Base-by-base conservation (phyloP, 1,139 yeast genomes). In the Yamadazyma triangularis region DNA sequence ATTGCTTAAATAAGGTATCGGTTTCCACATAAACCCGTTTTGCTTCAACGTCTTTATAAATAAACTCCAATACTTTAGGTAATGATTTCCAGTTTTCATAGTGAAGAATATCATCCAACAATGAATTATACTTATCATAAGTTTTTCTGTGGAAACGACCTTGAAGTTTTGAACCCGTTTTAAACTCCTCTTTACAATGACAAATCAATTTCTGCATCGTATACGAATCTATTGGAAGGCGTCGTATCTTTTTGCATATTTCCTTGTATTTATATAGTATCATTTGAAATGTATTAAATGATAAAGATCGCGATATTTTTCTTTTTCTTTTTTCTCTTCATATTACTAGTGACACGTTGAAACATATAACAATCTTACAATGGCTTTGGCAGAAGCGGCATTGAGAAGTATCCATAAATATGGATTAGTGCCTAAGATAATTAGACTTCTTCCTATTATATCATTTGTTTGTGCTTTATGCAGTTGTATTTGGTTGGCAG, bases 401-500 rank as follows among this genome's bases (percentile, higher is more conserved):
- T 67, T 76, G 32, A 60, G 81, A 35, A 60, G 62, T 31, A 58
- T 80, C 21, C 69, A 77, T 39, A 75, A 73, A 44, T 59, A 70
- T 33, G 86, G 85, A 7, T 51, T 80, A 18, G 52, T 80, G 19
- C 81, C 84, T 34, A 75, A 71, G 49, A 44, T 78, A n/a, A 60
- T 79, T 23, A 58, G 58, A 36, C 50, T 60, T 8, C 59, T 89
- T 30, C 94, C 95, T 3, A 44, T 61, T 26, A 37, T 87, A 1
- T 80, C 95, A 2, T 38, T 79, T n/a, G 34, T 80, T 3, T 58
- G 82, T 20, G 73, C 83, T 0, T 11, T 84, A 2, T 54, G 72
- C 13, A 87, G 95, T 24, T 47, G 84, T 4, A 57, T 62, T 0
- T 82, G 95, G 86, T 60, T 91, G 27, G 57, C 76, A n/a, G 53